Conservation (phyloP, 805 yeast genomes). For the Pichia californica region DNA sequence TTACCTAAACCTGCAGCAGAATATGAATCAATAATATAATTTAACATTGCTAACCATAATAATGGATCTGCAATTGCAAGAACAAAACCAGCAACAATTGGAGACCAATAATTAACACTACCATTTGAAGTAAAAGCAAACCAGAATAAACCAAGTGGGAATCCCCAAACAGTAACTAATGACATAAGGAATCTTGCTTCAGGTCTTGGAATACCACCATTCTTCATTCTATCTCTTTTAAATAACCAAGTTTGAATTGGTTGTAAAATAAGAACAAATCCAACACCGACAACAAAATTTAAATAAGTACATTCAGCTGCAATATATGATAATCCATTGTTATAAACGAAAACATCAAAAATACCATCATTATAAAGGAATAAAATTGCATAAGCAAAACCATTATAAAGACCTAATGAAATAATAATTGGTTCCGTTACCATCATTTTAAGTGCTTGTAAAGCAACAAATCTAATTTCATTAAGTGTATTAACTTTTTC, state of each 20-base stretch:
- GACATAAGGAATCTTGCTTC: slow-evolving; percentile 31
- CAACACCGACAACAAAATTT: slow-evolving; percentile 31
- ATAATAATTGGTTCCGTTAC: slow-evolving; percentile 31
- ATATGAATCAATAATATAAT: slow-evolving; percentile 30
- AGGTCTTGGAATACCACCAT: slow-evolving; percentile 30
- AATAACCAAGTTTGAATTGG: slow-evolving; percentile 30
- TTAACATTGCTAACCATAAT: slow-evolving; percentile 32
- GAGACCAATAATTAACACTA: slow-evolving; percentile 29
- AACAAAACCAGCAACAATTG: slow-evolving; percentile 29
- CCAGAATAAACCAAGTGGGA: slow-evolving; percentile 32
- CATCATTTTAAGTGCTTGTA: slow-evolving; percentile 31
- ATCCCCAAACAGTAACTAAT: slow-evolving; percentile 31
- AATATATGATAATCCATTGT: slow-evolving; percentile 28
- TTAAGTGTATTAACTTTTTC: slow-evolving; percentile 20
- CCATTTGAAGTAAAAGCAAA: slow-evolving; percentile 31
- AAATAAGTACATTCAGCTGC: slow-evolving; percentile 30
- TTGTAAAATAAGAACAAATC: slow-evolving; percentile 22
- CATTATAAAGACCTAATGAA: slow-evolving; percentile 30
- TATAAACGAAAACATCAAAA: slow-evolving; percentile 29
- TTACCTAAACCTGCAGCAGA: slow-evolving; percentile 28
- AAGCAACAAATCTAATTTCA: slow-evolving; percentile 25
- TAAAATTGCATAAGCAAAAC: slow-evolving; percentile 31
- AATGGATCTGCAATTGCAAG: slow-evolving; percentile 30
- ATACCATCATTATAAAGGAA: slow-evolving; percentile 33
- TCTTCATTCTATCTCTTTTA: slow-evolving; percentile 25